These are phyloP conservation scores for Suhomyces ambrosiae DNA, from an alignment of 1,139 yeast species.

Conservation along the genomic window DNA sequence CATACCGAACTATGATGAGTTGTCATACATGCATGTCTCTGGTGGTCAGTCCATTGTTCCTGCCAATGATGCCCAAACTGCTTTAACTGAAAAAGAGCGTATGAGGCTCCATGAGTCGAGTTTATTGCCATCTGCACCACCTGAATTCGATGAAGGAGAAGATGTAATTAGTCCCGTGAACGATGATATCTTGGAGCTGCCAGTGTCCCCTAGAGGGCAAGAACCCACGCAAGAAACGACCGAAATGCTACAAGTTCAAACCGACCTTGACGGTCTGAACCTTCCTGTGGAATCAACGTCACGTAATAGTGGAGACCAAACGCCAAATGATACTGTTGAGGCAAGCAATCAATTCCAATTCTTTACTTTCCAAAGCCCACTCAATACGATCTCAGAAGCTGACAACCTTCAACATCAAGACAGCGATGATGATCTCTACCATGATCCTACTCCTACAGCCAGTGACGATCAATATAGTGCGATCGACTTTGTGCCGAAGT, in stretches of 20 bases:
- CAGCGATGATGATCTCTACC: conserved; percentile 15
- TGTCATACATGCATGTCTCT: conserved; percentile 6
- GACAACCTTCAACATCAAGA: conserved; percentile 9
- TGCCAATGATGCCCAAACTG: conserved; percentile 20
- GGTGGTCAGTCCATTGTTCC: conserved; percentile 3
- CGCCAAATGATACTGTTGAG: conserved; percentile 3
- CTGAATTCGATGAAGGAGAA: conserved; percentile 27
- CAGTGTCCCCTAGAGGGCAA: background rate
- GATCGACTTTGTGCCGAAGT: conserved; percentile 43
- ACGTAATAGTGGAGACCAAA: background rate
- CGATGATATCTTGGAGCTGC: conserved; percentile 14
- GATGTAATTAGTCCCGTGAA: conserved; percentile 17
- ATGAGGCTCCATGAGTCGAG: conserved; percentile 56
- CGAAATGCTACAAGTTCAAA: no score
- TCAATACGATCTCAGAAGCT: conserved; percentile 15
- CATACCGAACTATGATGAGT: conserved; percentile 33
- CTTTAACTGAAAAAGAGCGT: conserved; percentile 55
- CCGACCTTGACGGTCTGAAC: no score
- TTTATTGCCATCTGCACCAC: conserved; percentile 65
- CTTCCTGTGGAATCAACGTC: background rate
- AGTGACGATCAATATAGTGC: conserved; percentile 26
- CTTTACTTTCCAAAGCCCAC: conserved; percentile 18
- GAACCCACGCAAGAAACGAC: background rate
- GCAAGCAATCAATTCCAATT: conserved; percentile 17
- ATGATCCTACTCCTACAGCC: conserved; percentile 13